Conservation (phyloP, 2,329 filamentous ascomycete species). For the Thielaviopsis ethacetica region DNA sequence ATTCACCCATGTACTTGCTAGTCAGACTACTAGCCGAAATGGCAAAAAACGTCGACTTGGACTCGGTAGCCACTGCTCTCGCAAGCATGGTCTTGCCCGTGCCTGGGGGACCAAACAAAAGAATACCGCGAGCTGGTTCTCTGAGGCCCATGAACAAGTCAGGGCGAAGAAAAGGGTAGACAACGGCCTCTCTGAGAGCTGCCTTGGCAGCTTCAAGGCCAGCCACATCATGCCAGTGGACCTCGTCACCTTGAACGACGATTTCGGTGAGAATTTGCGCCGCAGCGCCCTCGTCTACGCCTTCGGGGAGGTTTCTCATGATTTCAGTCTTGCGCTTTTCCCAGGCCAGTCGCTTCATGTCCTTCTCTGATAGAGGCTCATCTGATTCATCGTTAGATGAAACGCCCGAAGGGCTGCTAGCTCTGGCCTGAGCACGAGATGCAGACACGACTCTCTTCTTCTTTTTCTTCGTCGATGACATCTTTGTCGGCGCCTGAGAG, state of each 20-base stretch:
- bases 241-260: conserved; percentile 82
- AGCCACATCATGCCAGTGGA: conserved; percentile 87
- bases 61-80: conserved; percentile 85
- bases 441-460: neutral
- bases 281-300: conserved; percentile 67
- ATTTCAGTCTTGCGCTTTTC: conserved; percentile 27
- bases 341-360: conserved; percentile 3
- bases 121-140: conserved; percentile 86
- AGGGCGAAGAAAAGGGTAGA: conserved; percentile 89
- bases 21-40: conserved; percentile 90
- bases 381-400: conserved; percentile 1
- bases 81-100: conserved; percentile 98
- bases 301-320: conserved; percentile 62
- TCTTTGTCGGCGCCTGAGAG: conserved; percentile 1
- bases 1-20: conserved; percentile 90
- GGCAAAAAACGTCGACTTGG: conserved; percentile 87
- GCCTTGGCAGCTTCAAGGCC: conserved; percentile 82
- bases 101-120: conserved; percentile 91
- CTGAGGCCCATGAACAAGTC: conserved; percentile 92
- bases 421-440: neutral
- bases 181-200: conserved; percentile 84
- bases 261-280: conserved; percentile 94
- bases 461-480: neutral
- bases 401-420: neutral
- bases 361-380: neutral